These are phyloP conservation scores for Elongisporangium undulatum DNA, from an alignment of 352 stramenopile species.

Conservation along the genomic window DNA sequence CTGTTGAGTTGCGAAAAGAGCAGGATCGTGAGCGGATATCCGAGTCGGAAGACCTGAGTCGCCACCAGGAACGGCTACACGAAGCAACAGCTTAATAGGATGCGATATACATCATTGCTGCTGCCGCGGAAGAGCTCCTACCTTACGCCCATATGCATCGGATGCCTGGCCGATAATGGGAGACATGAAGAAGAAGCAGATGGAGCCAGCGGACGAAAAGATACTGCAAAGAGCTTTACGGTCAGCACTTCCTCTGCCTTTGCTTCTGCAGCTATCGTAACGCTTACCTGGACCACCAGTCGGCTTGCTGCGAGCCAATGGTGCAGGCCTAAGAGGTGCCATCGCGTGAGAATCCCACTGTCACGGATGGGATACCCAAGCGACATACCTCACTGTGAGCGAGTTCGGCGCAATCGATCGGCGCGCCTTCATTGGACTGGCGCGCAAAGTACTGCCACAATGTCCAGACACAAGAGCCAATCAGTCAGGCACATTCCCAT, in stretches of 20 bases:
- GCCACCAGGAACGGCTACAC: constrained; percentile 62
- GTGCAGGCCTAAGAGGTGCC: constrained; percentile 34
- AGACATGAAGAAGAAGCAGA: constrained; percentile 62
- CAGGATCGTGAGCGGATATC: constrained; percentile 63
- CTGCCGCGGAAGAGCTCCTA: constrained; percentile 7
- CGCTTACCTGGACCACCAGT: constrained; percentile 61
- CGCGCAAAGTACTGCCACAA: constrained; percentile 68
- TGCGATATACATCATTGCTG: constrained; percentile 1
- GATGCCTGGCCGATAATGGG: constrained; percentile 70
- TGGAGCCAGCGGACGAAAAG: constrained; percentile 54
- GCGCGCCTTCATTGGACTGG: constrained; percentile 30
- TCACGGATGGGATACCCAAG: background rate
- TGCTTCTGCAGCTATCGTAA: background rate
- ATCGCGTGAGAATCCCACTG: background rate
- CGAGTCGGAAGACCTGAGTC: constrained; percentile 55
- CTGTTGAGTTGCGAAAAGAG: constrained; percentile 54
- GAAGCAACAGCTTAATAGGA: background rate
- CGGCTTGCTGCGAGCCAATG: constrained; percentile 60
- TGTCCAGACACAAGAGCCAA: background rate
- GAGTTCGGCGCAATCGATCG: constrained; percentile 54
- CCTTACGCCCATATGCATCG: constrained; percentile 74
- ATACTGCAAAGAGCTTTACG: constrained; percentile 22
- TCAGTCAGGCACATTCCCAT: background rate
- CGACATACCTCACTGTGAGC: constrained; percentile 28
- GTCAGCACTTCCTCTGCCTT: background rate